Base-by-base conservation (phyloP, 345 rosid genomes). In the Anacardium occidentale region DNA sequence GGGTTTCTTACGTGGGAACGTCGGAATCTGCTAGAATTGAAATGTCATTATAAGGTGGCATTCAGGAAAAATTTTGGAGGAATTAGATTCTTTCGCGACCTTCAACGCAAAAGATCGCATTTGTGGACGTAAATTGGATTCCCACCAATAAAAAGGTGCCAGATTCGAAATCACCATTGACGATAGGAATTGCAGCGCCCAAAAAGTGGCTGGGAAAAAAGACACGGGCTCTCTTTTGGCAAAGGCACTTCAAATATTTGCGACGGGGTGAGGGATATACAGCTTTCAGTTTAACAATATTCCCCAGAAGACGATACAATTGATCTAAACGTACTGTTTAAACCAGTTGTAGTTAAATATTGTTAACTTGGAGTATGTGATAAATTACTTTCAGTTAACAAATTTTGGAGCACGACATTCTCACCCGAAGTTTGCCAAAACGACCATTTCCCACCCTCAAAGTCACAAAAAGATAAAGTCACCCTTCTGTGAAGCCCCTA, bases 81-180 rank as follows among this genome's bases (percentile, higher is more conserved):
- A 69, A 53, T 76, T 63, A 20, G 58, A 67, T 40, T 60, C 69
- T 55, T 63, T 42, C n/a, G 15, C 10, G 26, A 70, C 55, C 22
- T 47, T 7, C 40, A 55, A 48, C 56, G 54, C 50, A 61, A 52
- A 69, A 54, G 58, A 8, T 47, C 17, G 54, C n/a, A 61, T 54
- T 13, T 1, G 10, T 0, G 48, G 29, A 26, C 34, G 17, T 11
- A 62, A 61, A 5, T 24, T 24, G 17, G 76, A 80, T 62, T 47
- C 73, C 65, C 66, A 17, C 53, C n/a, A 61, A 22, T 50, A n/a
- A 62, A 6, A 53, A 56, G 65, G 60, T 51, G 62, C n/a, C 44
- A 67, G 72, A 72, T 74, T 62, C 51, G 34, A 55, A 48, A 44
- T 53, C 74, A 26, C 59, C 64, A 66, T 42, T 12, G 70, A 73